These are phyloP conservation scores for Aspergillus hortae DNA, from an alignment of 2,329 filamentous ascomycete genomes.

Conservation along the genomic window DNA sequence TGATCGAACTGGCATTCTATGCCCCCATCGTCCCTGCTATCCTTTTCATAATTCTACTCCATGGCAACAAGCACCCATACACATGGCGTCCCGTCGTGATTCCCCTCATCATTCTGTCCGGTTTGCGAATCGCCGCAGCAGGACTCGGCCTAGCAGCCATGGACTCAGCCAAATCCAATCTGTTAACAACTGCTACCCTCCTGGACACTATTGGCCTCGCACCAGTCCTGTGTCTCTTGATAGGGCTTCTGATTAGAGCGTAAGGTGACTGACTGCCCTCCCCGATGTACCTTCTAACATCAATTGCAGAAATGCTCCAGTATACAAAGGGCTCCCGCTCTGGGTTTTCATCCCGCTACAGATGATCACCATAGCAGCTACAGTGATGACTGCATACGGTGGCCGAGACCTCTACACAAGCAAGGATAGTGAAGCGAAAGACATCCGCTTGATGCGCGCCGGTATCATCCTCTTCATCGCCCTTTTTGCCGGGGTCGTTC, in stretches of 20 bases:
- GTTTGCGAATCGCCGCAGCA: conserved; percentile 10
- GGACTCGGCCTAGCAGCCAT: conserved; percentile 11
- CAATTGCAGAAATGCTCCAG: conserved; percentile 11
- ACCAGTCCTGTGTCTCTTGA: conserved; percentile 12
- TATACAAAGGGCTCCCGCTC: conserved; percentile 12
- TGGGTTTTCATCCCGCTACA: conserved; percentile 14
- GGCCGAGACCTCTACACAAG: conserved; percentile 13
- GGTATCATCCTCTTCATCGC: conserved; percentile 13
- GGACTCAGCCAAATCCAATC: conserved; percentile 9
- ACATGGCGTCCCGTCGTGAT: conserved; percentile 16
- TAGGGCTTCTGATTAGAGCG: conserved; percentile 13
- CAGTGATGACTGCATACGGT: conserved; percentile 16
- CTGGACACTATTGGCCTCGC: conserved; percentile 15
- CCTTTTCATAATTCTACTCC: conserved; percentile 13
- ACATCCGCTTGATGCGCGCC: conserved; percentile 13
- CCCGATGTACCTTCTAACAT: neutral
- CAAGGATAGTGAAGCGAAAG: conserved; percentile 6
- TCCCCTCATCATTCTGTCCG: conserved; percentile 11
- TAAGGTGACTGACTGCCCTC: conserved; percentile 1
- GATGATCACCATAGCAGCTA: conserved; percentile 10
- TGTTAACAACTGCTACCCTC: conserved; percentile 12
- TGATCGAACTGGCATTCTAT: conserved; percentile 17
- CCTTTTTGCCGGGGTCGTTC: conserved; percentile 5
- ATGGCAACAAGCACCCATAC: conserved; percentile 12
- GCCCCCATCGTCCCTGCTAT: conserved; percentile 12